Evolutionary conservation across 345 rosid genomes (phyloP).

Genomic region (Eucalyptus marginata): DNA sequence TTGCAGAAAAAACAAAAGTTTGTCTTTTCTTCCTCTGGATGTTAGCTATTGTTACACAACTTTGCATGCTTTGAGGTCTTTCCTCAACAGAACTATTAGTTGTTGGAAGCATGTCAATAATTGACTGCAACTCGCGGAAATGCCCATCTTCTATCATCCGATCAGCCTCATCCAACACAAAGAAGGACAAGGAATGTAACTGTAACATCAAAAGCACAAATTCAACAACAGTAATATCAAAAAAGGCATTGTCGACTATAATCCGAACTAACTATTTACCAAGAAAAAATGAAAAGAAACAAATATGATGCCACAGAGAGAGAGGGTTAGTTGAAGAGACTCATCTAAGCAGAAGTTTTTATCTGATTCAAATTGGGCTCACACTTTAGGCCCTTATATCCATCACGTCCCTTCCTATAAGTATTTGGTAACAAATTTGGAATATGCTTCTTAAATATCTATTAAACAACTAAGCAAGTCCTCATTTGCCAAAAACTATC

Average conservation of each 20-base stretch:
- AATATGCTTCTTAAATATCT: not conserved
- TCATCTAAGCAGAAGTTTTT: not conserved
- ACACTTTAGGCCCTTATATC: not conserved
- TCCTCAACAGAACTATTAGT: conserved; percentile 33
- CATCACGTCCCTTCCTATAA: not conserved
- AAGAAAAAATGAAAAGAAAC: not conserved
- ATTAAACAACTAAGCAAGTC: not conserved
- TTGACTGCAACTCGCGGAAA: conserved; percentile 90
- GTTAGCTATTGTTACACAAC: conserved; percentile 43
- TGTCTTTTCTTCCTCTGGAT: conserved; percentile 80
- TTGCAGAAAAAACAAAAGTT: conserved; percentile 93
- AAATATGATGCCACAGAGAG: not conserved
- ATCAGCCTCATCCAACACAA: conserved; percentile 97
- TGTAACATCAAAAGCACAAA: conserved; percentile 13
- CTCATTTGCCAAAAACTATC: not conserved
- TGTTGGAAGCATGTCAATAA: conserved; percentile 83
- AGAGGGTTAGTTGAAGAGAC: not conserved
- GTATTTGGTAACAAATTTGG: not conserved
- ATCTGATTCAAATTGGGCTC: not conserved
- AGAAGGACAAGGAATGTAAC: conserved; percentile 88
- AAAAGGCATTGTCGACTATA: not conserved
- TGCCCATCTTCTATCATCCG: conserved; percentile 95
- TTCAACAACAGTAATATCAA: not conserved
- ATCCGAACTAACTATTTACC: not conserved
- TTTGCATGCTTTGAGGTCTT: conserved; percentile 30